These are phyloP conservation scores for Hygrophorus pudorinus DNA, from an alignment of 768 basidiomycete species.

Conservation along the genomic window DNA sequence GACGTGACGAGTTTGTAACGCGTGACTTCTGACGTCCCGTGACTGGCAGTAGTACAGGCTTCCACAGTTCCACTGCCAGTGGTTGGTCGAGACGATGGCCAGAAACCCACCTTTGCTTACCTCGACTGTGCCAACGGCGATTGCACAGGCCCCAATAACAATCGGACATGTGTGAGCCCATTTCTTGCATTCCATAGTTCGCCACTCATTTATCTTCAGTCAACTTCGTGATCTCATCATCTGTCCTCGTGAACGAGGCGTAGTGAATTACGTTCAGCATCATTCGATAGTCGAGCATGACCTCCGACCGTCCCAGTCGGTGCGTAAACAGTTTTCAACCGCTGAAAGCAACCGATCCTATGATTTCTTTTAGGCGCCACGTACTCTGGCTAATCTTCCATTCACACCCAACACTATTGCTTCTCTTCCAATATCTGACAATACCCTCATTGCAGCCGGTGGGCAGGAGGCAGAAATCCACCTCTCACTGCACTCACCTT, in stretches of 20 bases:
- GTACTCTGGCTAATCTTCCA: slow-evolving; percentile 34
- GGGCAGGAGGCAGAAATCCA: slow-evolving; percentile 61
- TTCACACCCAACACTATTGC: slow-evolving; percentile 50
- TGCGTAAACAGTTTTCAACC: slow-evolving; percentile 20
- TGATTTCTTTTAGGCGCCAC: slow-evolving; percentile 21
- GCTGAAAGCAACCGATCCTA: slow-evolving; percentile 9
- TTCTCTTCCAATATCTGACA: slow-evolving; percentile 33
- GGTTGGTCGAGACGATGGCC: slow-evolving; percentile 28
- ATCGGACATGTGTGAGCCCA: slow-evolving; percentile 55
- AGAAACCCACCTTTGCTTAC: slow-evolving; percentile 35
- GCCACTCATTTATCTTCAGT: slow-evolving; percentile 21
- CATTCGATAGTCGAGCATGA: slow-evolving; percentile 53
- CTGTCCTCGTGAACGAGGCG: slow-evolving; percentile 56
- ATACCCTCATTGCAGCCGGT: slow-evolving; percentile 49
- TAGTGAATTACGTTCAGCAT: slow-evolving; percentile 52
- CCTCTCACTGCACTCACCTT: slow-evolving; percentile 35
- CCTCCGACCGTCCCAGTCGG: slow-evolving; percentile 34
- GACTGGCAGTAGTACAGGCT: too few relatives aligned
- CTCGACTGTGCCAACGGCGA: slow-evolving; percentile 30
- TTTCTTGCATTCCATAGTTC: not conserved
- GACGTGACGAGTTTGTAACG: not conserved
- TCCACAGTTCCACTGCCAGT: not conserved
- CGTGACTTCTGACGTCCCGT: not conserved
- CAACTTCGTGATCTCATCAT: slow-evolving; percentile 74
- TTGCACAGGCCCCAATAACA: slow-evolving; percentile 33